Conservation (phyloP, 1,284 basidiomycete species). For the Boletus hoseneyae region DNA sequence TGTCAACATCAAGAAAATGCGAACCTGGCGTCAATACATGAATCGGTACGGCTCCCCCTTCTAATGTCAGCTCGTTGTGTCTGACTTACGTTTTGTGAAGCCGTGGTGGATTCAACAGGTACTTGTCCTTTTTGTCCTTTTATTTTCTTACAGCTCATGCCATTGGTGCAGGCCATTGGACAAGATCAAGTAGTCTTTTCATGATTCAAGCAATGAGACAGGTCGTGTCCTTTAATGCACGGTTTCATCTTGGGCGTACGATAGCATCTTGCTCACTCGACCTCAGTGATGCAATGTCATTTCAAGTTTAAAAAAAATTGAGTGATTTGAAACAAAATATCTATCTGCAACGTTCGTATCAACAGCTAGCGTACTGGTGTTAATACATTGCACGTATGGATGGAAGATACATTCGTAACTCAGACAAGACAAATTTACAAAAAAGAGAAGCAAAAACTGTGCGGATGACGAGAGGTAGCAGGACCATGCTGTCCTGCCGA, state of each 20-base stretch:
- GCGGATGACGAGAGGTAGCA: slow-evolving; percentile 3
- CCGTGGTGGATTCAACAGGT: slow-evolving; percentile 92
- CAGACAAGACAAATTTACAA: slow-evolving; percentile 22
- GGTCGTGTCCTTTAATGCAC: slow-evolving; percentile 17
- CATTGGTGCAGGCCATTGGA: slow-evolving; percentile 53
- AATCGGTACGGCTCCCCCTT: slow-evolving; percentile 63
- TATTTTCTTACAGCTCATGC: slow-evolving; percentile 14
- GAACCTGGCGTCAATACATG: slow-evolving; percentile 98
- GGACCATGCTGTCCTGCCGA: slow-evolving; percentile 7
- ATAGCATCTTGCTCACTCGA: no score
- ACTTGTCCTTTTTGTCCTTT: slow-evolving; percentile 18
- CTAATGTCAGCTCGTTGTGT: not conserved
- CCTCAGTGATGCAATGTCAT: not conserved
- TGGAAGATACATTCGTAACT: slow-evolving; percentile 14
- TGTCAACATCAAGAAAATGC: slow-evolving; percentile 78
- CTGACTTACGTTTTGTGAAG: slow-evolving; percentile 37
- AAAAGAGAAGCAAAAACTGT: slow-evolving; percentile 13
- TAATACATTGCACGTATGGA: slow-evolving; percentile 30
- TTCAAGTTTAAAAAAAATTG: slow-evolving; percentile 6
- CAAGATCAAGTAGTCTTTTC: slow-evolving; percentile 53
- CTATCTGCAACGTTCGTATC: slow-evolving; percentile 26
- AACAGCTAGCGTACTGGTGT: slow-evolving; percentile 20
- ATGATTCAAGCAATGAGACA: slow-evolving; percentile 15
- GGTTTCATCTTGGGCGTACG: slow-evolving; percentile 11
- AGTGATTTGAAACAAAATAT: slow-evolving; percentile 17